Percentiles rank a stretch among this genome's conserved stretches.
Evolutionary conservation across 495 filamentous ascomycete genomes (phyloP).

Genomic region (Pseudevernia furfuracea): DNA sequence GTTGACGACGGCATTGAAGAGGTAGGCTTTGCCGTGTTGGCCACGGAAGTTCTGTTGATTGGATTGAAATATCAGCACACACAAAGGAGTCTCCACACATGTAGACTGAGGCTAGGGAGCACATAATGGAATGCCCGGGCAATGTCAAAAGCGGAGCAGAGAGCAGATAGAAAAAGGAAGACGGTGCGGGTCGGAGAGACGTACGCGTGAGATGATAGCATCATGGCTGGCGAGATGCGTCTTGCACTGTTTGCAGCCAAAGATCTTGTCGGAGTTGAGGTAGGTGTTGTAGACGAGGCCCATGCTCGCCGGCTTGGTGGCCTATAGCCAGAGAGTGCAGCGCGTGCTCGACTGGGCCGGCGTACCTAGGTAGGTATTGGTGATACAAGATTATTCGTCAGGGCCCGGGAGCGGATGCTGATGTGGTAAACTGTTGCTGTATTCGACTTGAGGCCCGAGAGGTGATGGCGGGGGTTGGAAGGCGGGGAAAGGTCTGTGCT

Average conservation of each 20-base stretch:
- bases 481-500: background rate
- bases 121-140: background rate
- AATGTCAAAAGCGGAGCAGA: constrained; percentile 14
- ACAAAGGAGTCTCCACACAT: background rate
- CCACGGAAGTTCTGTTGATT: constrained; percentile 83
- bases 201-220: constrained; percentile 88
- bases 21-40: constrained; percentile 95
- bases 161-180: constrained; percentile 14
- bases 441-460: background rate
- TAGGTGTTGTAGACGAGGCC: constrained; percentile 95
- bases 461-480: background rate
- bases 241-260: constrained; percentile 93
- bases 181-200: constrained; percentile 25
- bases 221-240: constrained; percentile 91
- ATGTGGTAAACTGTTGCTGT: background rate
- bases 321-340: background rate
- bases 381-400: background rate
- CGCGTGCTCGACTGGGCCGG: background rate
- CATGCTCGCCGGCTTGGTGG: constrained; percentile 48
- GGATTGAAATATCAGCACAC: background rate
- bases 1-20: constrained; percentile 93
- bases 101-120: background rate
- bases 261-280: constrained; percentile 80
- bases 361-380: too few relatives aligned
- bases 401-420: background rate